Base-by-base conservation (phyloP, 1,284 basidiomycete species). In the Gomphus bonarii region DNA sequence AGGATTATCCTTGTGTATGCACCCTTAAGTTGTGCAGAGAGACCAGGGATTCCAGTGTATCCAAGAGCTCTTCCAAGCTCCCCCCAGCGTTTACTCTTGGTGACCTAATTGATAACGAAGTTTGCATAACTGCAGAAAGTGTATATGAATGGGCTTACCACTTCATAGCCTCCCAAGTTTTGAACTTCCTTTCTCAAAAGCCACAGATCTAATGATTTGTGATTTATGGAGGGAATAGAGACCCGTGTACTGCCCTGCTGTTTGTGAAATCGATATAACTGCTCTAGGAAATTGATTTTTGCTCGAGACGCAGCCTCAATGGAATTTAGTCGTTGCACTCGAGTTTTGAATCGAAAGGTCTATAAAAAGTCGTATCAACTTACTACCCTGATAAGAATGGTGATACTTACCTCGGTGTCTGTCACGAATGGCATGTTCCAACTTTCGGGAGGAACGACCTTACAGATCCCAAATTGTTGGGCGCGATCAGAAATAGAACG, bases 361-460 rank as follows among this genome's bases (percentile, higher is more conserved):
- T 95, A 72, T 51, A 60, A 57, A 61, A 61, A 16, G 22, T 14
- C 16, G 33, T 20, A 36, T 66, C 63, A 25, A 40, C 18, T 7
- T 22, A 9, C 20, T 9, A 44, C 18, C 18, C 10, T n/a, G 38
- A 44, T 44, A 20, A 1, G 60, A 62, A 64, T 10, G 14, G 14
- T 8, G 10, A 47, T 22, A 48, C 74, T 58, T 58, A 92, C 92
- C 80, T 94, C 88, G 33, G 93, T 92, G 68, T 98, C 88, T 47
- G 95, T 88, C n/a, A 91, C 86, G 70, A 97, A 99, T 14, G 95
- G 92, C 82, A 97, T 95, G 64, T 87, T 82, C 97, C 97, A 99
- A 38, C 84, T 91, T 59, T 81, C 75, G 1, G 97, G 97, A 58
- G 97, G 97, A 20, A 98, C 81, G 60, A 99, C 85, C 75, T 99